Percentiles rank a stretch among this genome's conserved stretches.
phyloP scores from a whole-genome alignment of 1,139 yeast species.

The Zygosaccharomyces pseudobailii region DNA sequence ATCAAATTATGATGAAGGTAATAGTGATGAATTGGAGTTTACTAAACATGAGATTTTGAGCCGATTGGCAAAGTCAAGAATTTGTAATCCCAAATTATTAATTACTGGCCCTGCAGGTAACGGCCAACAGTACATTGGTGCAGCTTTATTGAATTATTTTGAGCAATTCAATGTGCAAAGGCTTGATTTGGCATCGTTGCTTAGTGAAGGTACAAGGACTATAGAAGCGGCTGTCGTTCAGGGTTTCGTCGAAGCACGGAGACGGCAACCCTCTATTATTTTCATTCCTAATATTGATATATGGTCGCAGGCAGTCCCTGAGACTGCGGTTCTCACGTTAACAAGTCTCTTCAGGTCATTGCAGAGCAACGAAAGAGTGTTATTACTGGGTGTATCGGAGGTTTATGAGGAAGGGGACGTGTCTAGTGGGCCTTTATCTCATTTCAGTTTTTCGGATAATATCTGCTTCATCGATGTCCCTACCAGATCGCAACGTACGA shows the following conservation, averaged over 20 bases:
- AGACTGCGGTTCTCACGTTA: slow-evolving; percentile 67
- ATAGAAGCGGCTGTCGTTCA: slow-evolving; percentile 85
- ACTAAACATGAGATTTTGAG: slow-evolving; percentile 58
- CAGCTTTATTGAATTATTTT: slow-evolving; percentile 74
- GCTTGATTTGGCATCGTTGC: slow-evolving; percentile 71
- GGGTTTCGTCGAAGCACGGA: slow-evolving; percentile 78
- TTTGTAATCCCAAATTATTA: slow-evolving; percentile 77
- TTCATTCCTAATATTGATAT: slow-evolving; percentile 80
- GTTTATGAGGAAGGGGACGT: slow-evolving; percentile 26
- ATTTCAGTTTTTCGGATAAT: slow-evolving; percentile 41
- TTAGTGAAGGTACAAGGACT: slow-evolving; percentile 76
- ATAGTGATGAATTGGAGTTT: slow-evolving; percentile 60
- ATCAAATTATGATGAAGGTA: slow-evolving; percentile 22
- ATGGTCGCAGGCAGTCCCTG: slow-evolving; percentile 67
- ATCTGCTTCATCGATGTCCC: slow-evolving; percentile 45
- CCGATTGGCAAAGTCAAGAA: slow-evolving; percentile 56
- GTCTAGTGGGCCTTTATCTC: slow-evolving; percentile 14
- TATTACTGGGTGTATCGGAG: slow-evolving; percentile 76
- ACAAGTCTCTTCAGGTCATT: slow-evolving; percentile 64
- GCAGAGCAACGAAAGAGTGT: slow-evolving; percentile 65
- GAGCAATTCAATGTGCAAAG: slow-evolving; percentile 91
- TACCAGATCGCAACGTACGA: slow-evolving; percentile 40
- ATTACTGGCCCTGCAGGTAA: slow-evolving; percentile 72
- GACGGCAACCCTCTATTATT: slow-evolving; percentile 85
- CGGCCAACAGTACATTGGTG: slow-evolving; percentile 84